Conservation (phyloP, 2,329 filamentous ascomycete species). For the Claviceps paspali region DNA sequence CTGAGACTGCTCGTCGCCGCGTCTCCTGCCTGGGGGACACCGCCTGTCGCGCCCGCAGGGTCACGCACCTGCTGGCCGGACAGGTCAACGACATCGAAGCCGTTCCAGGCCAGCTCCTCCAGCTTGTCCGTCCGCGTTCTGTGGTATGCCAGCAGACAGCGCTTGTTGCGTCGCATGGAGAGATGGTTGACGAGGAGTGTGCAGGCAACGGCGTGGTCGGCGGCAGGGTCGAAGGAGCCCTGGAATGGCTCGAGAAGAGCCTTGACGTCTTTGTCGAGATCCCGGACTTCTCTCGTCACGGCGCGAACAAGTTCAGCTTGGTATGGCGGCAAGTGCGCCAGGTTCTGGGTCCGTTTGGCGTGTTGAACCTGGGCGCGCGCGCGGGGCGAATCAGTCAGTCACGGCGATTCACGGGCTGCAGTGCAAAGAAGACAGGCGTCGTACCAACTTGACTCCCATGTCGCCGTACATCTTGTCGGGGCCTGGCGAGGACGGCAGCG, state of each 20-base stretch:
- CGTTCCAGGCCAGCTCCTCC: constrained; percentile 87
- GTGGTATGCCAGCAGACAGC: constrained; percentile 89
- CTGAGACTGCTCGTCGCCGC: constrained; percentile 61
- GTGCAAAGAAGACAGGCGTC: constrained; percentile 8
- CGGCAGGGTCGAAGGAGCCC: constrained; percentile 69
- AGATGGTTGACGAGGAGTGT: constrained; percentile 86
- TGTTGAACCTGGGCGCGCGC: constrained; percentile 67
- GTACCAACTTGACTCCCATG: constrained; percentile 69
- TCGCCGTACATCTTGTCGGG: constrained; percentile 65
- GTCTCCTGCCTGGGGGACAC: constrained; percentile 24
- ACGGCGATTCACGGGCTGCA: not conserved
- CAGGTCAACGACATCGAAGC: constrained; percentile 65
- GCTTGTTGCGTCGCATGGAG: constrained; percentile 90
- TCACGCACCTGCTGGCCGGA: constrained; percentile 39
- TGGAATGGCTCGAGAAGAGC: constrained; percentile 69
- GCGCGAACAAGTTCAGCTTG: constrained; percentile 81
- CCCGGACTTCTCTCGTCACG: constrained; percentile 80
- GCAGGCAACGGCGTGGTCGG: constrained; percentile 72
- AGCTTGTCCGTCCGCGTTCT: constrained; percentile 79
- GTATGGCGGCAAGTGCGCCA: constrained; percentile 77
- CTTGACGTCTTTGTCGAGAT: constrained; percentile 74
- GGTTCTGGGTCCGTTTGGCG: constrained; percentile 83
- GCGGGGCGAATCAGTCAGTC: not conserved
- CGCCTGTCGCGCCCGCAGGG: constrained; percentile 17
- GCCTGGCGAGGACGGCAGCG: no score